Evolutionary conservation across 371 early-diverging fungal species (phyloP), one percentile per base, ranked within the genome.

Genomic region (Apophysomyces variabilis): DNA sequence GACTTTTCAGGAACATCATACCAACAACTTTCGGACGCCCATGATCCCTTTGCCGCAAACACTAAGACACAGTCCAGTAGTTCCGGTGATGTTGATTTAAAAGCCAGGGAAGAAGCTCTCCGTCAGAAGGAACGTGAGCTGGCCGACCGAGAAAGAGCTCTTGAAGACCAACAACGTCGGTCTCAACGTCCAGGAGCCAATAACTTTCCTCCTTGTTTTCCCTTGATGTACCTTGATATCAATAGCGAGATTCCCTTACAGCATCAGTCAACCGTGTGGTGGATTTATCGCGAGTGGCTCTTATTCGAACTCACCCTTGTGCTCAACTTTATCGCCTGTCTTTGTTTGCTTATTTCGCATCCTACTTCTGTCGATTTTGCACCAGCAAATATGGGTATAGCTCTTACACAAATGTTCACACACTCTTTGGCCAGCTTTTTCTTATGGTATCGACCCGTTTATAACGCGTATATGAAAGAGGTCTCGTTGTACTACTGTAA

Each of bases 401-500:
- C 90, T 64, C 79, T 94, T 14, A 87, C 90, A 9, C 91, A 93
- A 68, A 82, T 91, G 80, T 89, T 93, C 69, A 89, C 92, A 5
- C 91, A 93, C 69, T 85, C 88, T 5, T 75, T 87, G 5, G 87
- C 89, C 4, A 92, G 93, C 57, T 93, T 95, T 77, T 91, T 92
- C 73, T 67, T 92, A 60, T 94, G 95, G 95, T 95, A 95, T 74
- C 85, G 95, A 14, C 96, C 96, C 18, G 84, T 92, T 43, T 95
- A 95, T 79, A 92, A 91, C 69, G 95, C 93, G 45, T 95, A 89
- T 73, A 90, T 91, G 90, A 93, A 92, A 74, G 93, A 94, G 66
- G 87, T 86, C 70, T 91, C 93, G 16, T 79, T 95, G 66, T 94
- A 92, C 80, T 94, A 89, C 76, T 92, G 91, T 88, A 86, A 76